Conservation (phyloP, 768 basidiomycete species). For the Suillus spraguei region DNA sequence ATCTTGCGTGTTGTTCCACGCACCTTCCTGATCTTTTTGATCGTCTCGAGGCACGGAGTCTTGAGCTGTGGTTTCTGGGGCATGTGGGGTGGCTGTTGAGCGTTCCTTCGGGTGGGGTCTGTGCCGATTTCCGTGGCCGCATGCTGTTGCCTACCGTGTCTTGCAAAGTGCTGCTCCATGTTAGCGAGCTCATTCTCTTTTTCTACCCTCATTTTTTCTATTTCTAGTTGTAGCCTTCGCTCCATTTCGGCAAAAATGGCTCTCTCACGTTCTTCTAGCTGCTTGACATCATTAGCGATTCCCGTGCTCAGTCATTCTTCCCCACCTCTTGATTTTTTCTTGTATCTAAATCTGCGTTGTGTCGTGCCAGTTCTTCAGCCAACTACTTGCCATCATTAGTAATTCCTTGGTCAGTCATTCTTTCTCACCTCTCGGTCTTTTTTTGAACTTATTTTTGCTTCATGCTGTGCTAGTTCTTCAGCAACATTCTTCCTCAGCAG, state of each 20-base stretch:
- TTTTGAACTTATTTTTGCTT: neutral
- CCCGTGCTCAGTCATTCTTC: neutral
- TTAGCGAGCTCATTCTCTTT: constrained; percentile 18
- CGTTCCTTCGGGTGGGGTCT: neutral
- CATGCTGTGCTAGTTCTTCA: neutral
- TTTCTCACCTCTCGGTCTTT: too few species aligned
- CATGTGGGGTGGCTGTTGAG: neutral
- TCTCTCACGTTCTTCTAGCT: neutral
- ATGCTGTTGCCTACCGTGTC: too few species aligned
- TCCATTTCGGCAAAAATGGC: constrained; percentile 4
- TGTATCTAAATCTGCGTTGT: too few species aligned
- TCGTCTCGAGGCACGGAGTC: neutral
- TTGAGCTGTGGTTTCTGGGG: neutral
- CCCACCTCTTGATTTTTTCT: neutral
- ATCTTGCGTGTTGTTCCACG: neutral
- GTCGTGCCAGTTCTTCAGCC: too few species aligned
- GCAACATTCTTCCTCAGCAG: too few species aligned
- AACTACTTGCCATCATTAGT: too few species aligned
- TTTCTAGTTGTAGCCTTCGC: constrained; percentile 4
- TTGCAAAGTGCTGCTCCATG: constrained; percentile 14
- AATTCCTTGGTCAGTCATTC: too few species aligned
- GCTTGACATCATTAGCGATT: neutral
- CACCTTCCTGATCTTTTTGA: neutral
- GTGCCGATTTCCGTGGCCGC: neutral
- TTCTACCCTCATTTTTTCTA: constrained; percentile 11